Conservation (phyloP, 1,284 basidiomycete species). For the Leccinum subfulvum region DNA sequence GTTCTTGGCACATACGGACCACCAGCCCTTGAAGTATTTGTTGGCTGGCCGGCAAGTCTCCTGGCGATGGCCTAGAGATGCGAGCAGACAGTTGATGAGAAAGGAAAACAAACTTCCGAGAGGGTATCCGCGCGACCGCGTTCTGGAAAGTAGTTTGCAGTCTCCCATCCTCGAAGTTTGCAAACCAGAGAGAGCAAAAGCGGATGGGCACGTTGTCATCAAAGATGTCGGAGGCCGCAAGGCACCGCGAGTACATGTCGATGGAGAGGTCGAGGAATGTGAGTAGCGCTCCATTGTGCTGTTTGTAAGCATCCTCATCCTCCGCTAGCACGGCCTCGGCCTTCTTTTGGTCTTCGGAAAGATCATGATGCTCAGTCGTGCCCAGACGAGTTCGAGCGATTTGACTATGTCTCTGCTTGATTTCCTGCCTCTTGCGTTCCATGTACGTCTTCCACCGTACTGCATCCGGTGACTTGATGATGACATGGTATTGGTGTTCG, state of each 20-base stretch:
- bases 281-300: slow-evolving; percentile 57
- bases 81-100: slow-evolving; percentile 92
- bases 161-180: slow-evolving; percentile 66
- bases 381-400: slow-evolving; percentile 35
- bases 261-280: slow-evolving; percentile 75
- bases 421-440: slow-evolving; percentile 69
- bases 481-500: slow-evolving; percentile 78
- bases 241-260: slow-evolving; percentile 78
- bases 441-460: slow-evolving; percentile 70
- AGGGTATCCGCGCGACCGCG: slow-evolving; percentile 69
- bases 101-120: slow-evolving; percentile 87
- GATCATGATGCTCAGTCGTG: slow-evolving; percentile 23
- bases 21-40: slow-evolving; percentile 65
- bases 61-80: slow-evolving; percentile 49
- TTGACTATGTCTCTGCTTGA: slow-evolving; percentile 48
- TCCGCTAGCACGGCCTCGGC: slow-evolving; percentile 44
- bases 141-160: slow-evolving; percentile 52
- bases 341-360: slow-evolving; percentile 40
- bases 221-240: slow-evolving; percentile 67
- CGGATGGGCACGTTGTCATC: slow-evolving; percentile 81
- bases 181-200: slow-evolving; percentile 90
- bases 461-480: slow-evolving; percentile 71
- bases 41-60: slow-evolving; percentile 50
- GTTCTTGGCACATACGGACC: slow-evolving; percentile 79
- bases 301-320: slow-evolving; percentile 60